Percentiles rank a stretch among this genome's conserved stretches.
These are phyloP conservation scores for Naganishia randhawae DNA, from an alignment of 768 basidiomycete species.

Conservation along the genomic window DNA sequence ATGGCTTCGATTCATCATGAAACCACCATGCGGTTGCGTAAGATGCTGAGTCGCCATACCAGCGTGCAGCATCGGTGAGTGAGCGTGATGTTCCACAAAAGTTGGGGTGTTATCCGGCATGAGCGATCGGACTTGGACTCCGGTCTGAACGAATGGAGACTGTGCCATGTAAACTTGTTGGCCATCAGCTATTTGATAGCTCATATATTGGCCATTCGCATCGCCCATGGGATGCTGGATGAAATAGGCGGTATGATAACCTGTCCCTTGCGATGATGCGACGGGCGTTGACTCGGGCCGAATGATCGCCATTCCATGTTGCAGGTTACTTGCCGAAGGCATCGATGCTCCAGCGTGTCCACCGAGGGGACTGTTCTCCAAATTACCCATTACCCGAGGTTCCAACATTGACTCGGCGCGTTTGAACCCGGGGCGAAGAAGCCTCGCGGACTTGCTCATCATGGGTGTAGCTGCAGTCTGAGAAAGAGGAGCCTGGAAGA, in stretches of 20 bases:
- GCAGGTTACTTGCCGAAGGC: neutral
- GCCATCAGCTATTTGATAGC: conserved; percentile 18
- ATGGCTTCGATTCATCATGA: conserved; percentile 7
- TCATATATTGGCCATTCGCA: conserved; percentile 13
- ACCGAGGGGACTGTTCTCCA: neutral
- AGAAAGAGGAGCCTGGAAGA: conserved; percentile 3
- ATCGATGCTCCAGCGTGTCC: neutral
- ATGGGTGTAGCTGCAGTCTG: neutral
- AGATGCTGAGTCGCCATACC: conserved; percentile 14
- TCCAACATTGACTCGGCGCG: conserved; percentile 21
- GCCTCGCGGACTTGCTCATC: neutral
- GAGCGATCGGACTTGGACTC: conserved; percentile 13
- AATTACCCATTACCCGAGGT: neutral
- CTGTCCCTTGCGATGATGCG: neutral
- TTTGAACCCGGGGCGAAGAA: conserved; percentile 10
- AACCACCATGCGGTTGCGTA: neutral
- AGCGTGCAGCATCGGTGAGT: conserved; percentile 18
- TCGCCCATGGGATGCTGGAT: conserved; percentile 7
- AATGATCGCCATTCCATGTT: conserved; percentile 11
- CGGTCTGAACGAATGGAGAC: conserved; percentile 11
- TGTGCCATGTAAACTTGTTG: conserved; percentile 17
- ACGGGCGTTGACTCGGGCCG: conserved; percentile 17
- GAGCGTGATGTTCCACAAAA: neutral
- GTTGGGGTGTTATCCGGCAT: conserved; percentile 1
- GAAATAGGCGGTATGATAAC: conserved; percentile 17